phyloP scores from a whole-genome alignment of 2,329 filamentous ascomycete species.

The Botryosphaeria agaves region DNA sequence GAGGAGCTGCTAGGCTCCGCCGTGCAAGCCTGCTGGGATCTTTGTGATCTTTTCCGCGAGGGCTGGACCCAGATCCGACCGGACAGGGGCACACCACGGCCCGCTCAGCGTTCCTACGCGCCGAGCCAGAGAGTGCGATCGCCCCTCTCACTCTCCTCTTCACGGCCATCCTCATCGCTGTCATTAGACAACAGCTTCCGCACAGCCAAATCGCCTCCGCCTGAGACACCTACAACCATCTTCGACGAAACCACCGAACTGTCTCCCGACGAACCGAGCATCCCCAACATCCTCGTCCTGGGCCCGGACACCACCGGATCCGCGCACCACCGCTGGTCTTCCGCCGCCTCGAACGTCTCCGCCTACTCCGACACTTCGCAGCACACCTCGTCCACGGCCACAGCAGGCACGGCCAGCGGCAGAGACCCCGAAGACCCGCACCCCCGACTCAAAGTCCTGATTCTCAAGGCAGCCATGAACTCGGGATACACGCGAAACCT shows the following conservation, averaged over 20 bases:
- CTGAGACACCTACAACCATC: slow-evolving; percentile 87
- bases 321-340: slow-evolving; percentile 57
- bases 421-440: slow-evolving; percentile 66
- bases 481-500: slow-evolving; percentile 55
- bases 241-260: slow-evolving; percentile 68
- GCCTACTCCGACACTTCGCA: slow-evolving; percentile 53
- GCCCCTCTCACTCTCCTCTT: not conserved
- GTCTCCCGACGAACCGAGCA: slow-evolving; percentile 56
- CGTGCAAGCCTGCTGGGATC: slow-evolving; percentile 85
- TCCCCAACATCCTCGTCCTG: slow-evolving; percentile 78
- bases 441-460: slow-evolving; percentile 57
- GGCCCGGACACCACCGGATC: slow-evolving; percentile 41
- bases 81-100: slow-evolving; percentile 69
- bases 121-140: slow-evolving; percentile 19
- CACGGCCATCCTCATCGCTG: no score
- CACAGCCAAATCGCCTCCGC: slow-evolving; percentile 33
- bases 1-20: slow-evolving; percentile 76
- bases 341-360: slow-evolving; percentile 55
- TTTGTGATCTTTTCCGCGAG: slow-evolving; percentile 83
- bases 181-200: slow-evolving; percentile 20
- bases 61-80: slow-evolving; percentile 82
- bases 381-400: slow-evolving; percentile 56
- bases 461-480: slow-evolving; percentile 74
- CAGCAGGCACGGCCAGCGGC: slow-evolving; percentile 34
- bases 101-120: slow-evolving; percentile 57